Evolutionary conservation across 1,139 yeast genomes (phyloP).

Genomic region (Sugiyamaella castrensis): DNA sequence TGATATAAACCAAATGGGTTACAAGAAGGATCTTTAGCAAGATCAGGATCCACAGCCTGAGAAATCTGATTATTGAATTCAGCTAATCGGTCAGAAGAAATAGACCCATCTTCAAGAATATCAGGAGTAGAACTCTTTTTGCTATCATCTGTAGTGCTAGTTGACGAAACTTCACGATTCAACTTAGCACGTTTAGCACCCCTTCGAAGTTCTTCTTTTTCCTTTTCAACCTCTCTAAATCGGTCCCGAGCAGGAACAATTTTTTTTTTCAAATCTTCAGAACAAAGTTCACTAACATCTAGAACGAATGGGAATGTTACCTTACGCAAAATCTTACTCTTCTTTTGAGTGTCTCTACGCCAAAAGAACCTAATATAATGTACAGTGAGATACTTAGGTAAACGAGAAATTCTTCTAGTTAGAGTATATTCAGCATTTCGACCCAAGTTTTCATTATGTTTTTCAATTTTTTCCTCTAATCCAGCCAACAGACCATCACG

Average conservation of each 20-base stretch:
- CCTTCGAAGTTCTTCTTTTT: constrained; percentile 65
- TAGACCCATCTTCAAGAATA: constrained; percentile 36
- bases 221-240: constrained; percentile 73
- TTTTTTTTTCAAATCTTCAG: constrained; percentile 63
- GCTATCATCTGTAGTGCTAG: constrained; percentile 35
- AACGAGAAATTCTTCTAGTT: constrained; percentile 63
- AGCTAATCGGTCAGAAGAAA: constrained; percentile 31
- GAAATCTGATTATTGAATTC: constrained; percentile 36
- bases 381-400: constrained; percentile 85
- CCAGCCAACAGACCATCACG: constrained; percentile 81
- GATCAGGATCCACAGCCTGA: constrained; percentile 33
- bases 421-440: constrained; percentile 70
- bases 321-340: constrained; percentile 88
- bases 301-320: constrained; percentile 85
- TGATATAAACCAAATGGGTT: constrained; percentile 89
- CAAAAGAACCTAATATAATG: constrained; percentile 94
- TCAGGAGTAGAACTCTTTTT: constrained; percentile 7
- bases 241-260: constrained; percentile 74
- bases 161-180: constrained; percentile 24
- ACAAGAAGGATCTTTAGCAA: constrained; percentile 52
- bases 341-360: constrained; percentile 88
- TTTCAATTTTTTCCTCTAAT: constrained; percentile 72
- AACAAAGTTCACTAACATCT: constrained; percentile 82
- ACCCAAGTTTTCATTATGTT: constrained; percentile 66
- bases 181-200: constrained; percentile 67